Percentiles rank a stretch among this genome's conserved stretches.
Evolutionary conservation across 768 basidiomycete genomes (phyloP).

Genomic region (Paxillus ammoniavirescens): DNA sequence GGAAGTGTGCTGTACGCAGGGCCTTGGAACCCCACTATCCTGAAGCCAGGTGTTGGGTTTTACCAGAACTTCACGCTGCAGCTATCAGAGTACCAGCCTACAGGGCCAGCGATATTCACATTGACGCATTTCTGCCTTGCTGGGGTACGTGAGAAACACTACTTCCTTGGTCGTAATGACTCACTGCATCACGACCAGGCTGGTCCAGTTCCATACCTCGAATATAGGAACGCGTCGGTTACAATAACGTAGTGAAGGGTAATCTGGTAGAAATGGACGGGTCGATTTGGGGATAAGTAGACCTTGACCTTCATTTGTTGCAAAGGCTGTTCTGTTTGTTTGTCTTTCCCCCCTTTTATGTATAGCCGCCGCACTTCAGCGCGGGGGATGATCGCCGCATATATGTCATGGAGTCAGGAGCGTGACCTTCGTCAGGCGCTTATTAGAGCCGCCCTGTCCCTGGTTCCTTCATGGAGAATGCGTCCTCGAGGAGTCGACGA

Average conservation of each 20-base stretch:
- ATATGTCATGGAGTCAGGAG: too few relatives aligned
- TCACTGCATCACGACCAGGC: constrained; percentile 9
- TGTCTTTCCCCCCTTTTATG: too few relatives aligned
- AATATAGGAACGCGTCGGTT: constrained; percentile 18
- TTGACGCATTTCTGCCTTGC: constrained; percentile 17
- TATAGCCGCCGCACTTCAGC: not conserved
- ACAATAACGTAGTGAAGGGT: constrained; percentile 7
- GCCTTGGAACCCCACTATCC: constrained; percentile 8
- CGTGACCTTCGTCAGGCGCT: not conserved
- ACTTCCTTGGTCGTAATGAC: not conserved
- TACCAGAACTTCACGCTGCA: constrained; percentile 22
- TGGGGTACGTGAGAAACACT: constrained; percentile 6
- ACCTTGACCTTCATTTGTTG: not conserved
- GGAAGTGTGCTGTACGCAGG: constrained; percentile 21
- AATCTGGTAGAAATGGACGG: not conserved
- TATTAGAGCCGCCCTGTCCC: not conserved
- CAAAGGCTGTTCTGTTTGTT: not conserved
- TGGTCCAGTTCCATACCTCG: constrained; percentile 15
- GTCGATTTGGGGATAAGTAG: not conserved
- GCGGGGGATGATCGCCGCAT: not conserved
- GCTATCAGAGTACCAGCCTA: constrained; percentile 9
- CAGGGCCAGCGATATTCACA: constrained; percentile 15
- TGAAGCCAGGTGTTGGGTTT: constrained; percentile 3
- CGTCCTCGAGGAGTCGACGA: too few relatives aligned
- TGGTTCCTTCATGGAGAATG: not conserved